These are phyloP conservation scores for Gloeopeniophorella convolvens DNA, from an alignment of 768 basidiomycete species.

Conservation along the genomic window DNA sequence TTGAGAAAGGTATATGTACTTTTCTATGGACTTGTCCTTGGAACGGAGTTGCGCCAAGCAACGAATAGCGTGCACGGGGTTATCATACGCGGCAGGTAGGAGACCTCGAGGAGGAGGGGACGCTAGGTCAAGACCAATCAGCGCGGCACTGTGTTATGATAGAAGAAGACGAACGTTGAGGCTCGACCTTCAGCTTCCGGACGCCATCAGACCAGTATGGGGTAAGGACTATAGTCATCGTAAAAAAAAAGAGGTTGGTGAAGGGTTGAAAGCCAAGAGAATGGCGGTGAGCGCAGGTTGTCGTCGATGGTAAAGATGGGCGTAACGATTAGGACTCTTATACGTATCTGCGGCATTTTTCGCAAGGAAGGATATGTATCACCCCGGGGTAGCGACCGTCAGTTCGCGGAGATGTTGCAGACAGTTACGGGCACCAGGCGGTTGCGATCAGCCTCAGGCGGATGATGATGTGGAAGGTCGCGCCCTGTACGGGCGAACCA, in stretches of 20 bases:
- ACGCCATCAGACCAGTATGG: conserved; percentile 67
- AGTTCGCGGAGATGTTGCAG: too few relatives aligned
- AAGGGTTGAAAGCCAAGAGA: neutral
- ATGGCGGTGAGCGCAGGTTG: neutral
- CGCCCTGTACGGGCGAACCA: too few relatives aligned
- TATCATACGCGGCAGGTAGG: conserved; percentile 52
- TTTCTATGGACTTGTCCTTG: conserved; percentile 69
- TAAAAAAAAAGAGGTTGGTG: neutral
- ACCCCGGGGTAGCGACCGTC: too few relatives aligned
- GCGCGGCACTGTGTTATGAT: neutral
- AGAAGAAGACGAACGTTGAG: conserved; percentile 41
- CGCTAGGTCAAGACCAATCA: conserved; percentile 2
- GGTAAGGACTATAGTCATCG: conserved; percentile 43
- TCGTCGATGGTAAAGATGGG: neutral
- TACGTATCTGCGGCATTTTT: too few relatives aligned
- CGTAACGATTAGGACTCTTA: too few relatives aligned
- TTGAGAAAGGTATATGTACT: conserved; percentile 77
- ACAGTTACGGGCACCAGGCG: too few relatives aligned
- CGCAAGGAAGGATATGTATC: too few relatives aligned
- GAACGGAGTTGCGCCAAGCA: conserved; percentile 67
- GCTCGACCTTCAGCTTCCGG: conserved; percentile 59
- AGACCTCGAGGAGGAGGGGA: conserved; percentile 45
- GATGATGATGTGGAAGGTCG: too few relatives aligned
- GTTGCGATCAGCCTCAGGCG: too few relatives aligned
- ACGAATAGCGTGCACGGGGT: conserved; percentile 47